These are phyloP conservation scores for Bruguiera sexangula DNA, from an alignment of 345 rosid genomes.

Conservation along the genomic window DNA sequence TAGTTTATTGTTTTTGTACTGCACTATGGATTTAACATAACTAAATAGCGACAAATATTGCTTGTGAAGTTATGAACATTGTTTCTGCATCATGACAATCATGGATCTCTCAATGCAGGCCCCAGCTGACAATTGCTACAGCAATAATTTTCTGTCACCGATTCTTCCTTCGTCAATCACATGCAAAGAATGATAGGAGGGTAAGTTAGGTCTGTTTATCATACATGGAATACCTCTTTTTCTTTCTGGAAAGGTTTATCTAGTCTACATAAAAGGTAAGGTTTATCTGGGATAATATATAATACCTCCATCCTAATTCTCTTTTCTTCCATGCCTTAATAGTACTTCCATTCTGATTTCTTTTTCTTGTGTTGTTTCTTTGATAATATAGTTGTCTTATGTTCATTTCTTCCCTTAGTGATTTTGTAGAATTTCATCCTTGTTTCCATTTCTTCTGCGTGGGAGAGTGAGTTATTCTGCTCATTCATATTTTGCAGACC, in stretches of 20 bases:
- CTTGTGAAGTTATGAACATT: neutral
- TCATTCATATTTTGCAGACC: constrained; percentile 43
- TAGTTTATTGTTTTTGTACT: neutral
- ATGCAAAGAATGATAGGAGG: constrained; percentile 80
- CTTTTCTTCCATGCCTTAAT: too few species aligned
- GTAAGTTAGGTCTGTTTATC: constrained; percentile 36
- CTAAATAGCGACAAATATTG: neutral
- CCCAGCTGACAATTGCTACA: constrained; percentile 97
- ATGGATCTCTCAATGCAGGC: constrained; percentile 51
- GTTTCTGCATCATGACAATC: neutral
- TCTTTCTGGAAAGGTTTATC: neutral
- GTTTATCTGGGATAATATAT: too few species aligned
- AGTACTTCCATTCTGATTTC: too few species aligned
- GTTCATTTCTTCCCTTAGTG: too few species aligned
- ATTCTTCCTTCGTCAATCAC: constrained; percentile 92
- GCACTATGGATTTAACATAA: neutral
- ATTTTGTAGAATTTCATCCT: too few species aligned
- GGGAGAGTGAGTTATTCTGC: neutral
- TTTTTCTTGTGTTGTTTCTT: too few species aligned
- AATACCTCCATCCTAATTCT: too few species aligned
- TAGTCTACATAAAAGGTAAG: too few species aligned
- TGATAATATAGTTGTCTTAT: too few species aligned
- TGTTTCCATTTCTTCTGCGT: too few species aligned
- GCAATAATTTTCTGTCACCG: constrained; percentile 96
- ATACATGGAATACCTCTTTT: neutral